Percentiles rank a stretch among this genome's conserved stretches.
Evolutionary conservation across 1,139 yeast species (phyloP).

Genomic region (Hemisphaericaspora lyxosophila): DNA sequence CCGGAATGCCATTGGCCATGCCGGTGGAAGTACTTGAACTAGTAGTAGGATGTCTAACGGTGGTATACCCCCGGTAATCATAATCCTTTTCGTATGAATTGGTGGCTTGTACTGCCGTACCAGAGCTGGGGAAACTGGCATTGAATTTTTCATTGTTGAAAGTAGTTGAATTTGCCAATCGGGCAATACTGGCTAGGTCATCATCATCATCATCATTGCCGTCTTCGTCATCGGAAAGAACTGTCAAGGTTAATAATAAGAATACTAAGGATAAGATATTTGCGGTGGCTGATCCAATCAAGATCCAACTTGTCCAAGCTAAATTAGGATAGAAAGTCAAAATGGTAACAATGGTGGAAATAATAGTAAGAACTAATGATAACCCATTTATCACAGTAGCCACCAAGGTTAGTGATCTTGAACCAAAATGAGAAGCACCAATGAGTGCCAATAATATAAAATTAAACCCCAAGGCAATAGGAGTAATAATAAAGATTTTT

Average conservation of each 20-base stretch:
- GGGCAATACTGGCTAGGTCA: slow-evolving; percentile 10
- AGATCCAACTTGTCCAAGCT: slow-evolving; percentile 69
- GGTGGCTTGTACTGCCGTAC: slow-evolving; percentile 1
- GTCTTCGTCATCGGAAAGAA: slow-evolving; percentile 16
- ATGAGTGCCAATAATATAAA: slow-evolving; percentile 43
- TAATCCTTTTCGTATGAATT: slow-evolving; percentile 30
- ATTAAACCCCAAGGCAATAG: slow-evolving; percentile 80
- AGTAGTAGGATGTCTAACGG: slow-evolving; percentile 8
- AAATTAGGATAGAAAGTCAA: slow-evolving; percentile 62
- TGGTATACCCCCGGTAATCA: slow-evolving; percentile 22
- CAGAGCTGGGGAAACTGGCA: neutral
- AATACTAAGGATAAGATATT: slow-evolving; percentile 39
- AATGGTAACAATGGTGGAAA: slow-evolving; percentile 54
- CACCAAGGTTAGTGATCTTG: slow-evolving; percentile 19
- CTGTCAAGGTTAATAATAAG: slow-evolving; percentile 23
- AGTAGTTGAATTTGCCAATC: neutral
- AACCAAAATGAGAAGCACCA: slow-evolving; percentile 27
- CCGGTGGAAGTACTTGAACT: slow-evolving; percentile 11
- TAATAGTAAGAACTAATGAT: slow-evolving; percentile 50
- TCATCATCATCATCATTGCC: slow-evolving; percentile 25
- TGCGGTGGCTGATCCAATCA: slow-evolving; percentile 63
- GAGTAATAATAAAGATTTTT: slow-evolving; percentile 72
- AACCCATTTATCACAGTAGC: slow-evolving; percentile 37
- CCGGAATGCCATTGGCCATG: neutral
- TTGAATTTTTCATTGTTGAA: neutral